A percentile compares a stretch with the other conserved stretches of the same genome.
Conservation (phyloP, 2,329 filamentous ascomycete genomes). For the Chaetoscypha palmicola region DNA sequence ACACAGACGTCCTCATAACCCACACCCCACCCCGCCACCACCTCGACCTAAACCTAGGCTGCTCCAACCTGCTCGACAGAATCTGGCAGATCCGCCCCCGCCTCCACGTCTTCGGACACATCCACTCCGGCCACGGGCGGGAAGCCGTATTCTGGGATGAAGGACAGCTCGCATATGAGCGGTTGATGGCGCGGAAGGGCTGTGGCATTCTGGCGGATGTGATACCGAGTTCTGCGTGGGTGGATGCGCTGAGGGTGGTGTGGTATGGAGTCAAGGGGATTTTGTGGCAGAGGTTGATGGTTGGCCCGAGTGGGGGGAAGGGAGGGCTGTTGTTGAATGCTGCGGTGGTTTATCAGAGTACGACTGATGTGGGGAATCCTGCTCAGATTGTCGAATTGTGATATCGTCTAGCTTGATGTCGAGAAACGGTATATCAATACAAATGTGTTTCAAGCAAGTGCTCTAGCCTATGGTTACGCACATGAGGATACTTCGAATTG, state of each 20-base stretch:
- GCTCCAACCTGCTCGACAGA: slow-evolving; percentile 49
- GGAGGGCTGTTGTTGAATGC: slow-evolving; percentile 55
- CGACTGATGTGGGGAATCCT: slow-evolving; percentile 41
- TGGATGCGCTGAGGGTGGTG: slow-evolving; percentile 43
- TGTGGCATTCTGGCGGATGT: slow-evolving; percentile 31
- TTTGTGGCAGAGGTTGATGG: slow-evolving; percentile 48
- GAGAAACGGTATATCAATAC: too few relatives aligned
- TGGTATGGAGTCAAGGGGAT: slow-evolving; percentile 47
- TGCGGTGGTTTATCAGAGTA: slow-evolving; percentile 43
- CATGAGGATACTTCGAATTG: too few relatives aligned
- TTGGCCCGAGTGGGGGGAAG: slow-evolving; percentile 43
- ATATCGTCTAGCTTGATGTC: too few relatives aligned
- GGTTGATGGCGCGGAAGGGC: slow-evolving; percentile 27
- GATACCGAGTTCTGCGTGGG: slow-evolving; percentile 35
- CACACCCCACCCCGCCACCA: slow-evolving; percentile 59
- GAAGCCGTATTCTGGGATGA: slow-evolving; percentile 57
- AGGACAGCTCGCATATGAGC: slow-evolving; percentile 38
- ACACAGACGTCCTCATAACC: slow-evolving; percentile 57
- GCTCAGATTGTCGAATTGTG: slow-evolving; percentile 28
- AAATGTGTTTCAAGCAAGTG: too few relatives aligned
- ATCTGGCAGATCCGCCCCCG: slow-evolving; percentile 51
- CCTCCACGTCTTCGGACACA: slow-evolving; percentile 61
- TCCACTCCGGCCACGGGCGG: slow-evolving; percentile 54
- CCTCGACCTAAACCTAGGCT: slow-evolving; percentile 45
- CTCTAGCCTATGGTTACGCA: too few relatives aligned